These are phyloP conservation scores for Fagopyrum esculentum DNA, from an alignment of 148 eudicot species.

Conservation along the genomic window DNA sequence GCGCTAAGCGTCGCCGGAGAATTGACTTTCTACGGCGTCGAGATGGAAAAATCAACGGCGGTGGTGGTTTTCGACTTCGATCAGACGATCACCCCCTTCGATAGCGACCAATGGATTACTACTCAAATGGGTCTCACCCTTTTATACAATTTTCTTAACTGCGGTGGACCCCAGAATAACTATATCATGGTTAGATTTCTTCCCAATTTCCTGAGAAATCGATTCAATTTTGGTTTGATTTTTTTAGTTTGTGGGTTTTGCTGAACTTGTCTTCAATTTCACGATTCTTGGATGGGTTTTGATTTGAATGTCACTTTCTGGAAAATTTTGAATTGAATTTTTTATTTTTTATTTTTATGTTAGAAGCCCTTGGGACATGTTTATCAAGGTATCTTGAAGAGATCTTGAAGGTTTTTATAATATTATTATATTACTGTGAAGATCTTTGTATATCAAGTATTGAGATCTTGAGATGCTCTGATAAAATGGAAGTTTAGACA, in stretches of 20 bases:
- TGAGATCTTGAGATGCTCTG: background rate
- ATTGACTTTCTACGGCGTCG: background rate
- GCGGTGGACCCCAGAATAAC: background rate
- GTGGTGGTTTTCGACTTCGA: conserved; percentile 11
- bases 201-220: background rate
- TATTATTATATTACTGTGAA: too few relatives aligned
- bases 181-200: conserved; percentile 10
- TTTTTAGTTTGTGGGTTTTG: background rate
- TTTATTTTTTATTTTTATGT: too few relatives aligned
- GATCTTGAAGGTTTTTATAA: too few relatives aligned
- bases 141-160: conserved; percentile 2
- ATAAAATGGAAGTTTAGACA: too few relatives aligned
- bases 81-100: conserved; percentile 12
- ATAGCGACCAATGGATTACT: conserved; percentile 9
- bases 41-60: background rate
- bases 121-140: conserved; percentile 14
- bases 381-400: too few relatives aligned
- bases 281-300: background rate
- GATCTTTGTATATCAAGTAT: too few relatives aligned
- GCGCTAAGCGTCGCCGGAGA: background rate
- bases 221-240: background rate
- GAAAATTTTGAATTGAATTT: too few relatives aligned
- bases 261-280: background rate
- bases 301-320: background rate
- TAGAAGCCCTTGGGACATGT: too few relatives aligned